Base-by-base conservation (phyloP, 2,329 filamentous ascomycete species). In the Colletotrichum sp. region DNA sequence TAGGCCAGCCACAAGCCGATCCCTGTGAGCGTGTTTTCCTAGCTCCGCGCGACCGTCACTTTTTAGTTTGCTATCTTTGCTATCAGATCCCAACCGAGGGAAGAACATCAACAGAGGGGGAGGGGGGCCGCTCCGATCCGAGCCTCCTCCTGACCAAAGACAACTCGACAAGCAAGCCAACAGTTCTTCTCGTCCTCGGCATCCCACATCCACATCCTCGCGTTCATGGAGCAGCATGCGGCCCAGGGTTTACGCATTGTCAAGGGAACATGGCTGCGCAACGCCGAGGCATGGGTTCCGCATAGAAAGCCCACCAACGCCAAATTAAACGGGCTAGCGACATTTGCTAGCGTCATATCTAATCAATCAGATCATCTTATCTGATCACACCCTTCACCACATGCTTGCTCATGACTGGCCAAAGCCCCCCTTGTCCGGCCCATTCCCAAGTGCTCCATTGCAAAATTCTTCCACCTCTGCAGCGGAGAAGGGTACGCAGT, bases 301-400 rank as follows among this genome's bases (percentile, higher is more conserved):
- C 57, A 62, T 62, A 62, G 26, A 49, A 66, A 49, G 63, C 69
- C 70, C 70, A 60, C 60, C 44, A 30, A 34, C 9, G 28, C 57
- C 60, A 66, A 66, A 71, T 75, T 66, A 66, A 39, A 70, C 60
- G 36, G 68, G 72, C 36, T 71, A 75, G 68, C 62, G 72, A 66
- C 62, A 66, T 62, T 63, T 49, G 36, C 68, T 75, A 71, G 72
- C 72, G 72, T 71, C 72, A 71, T 75, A 75, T 75, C 68, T 75
- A 75, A 75, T 75, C 72, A 75, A 75, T 75, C 72, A 75, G 72
- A 71, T 71, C 72, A 75, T 75, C 72, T 75, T 75, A 75, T 75
- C 72, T 75, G 72, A 75, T 75, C 72, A 75, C 68, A 67, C 60
- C 62, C 62, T 75, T 67, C 68, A 71, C 68, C 52, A 39, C 72